Conservation (phyloP, 2,329 filamentous ascomycete species). For the Colletotrichum sp. region DNA sequence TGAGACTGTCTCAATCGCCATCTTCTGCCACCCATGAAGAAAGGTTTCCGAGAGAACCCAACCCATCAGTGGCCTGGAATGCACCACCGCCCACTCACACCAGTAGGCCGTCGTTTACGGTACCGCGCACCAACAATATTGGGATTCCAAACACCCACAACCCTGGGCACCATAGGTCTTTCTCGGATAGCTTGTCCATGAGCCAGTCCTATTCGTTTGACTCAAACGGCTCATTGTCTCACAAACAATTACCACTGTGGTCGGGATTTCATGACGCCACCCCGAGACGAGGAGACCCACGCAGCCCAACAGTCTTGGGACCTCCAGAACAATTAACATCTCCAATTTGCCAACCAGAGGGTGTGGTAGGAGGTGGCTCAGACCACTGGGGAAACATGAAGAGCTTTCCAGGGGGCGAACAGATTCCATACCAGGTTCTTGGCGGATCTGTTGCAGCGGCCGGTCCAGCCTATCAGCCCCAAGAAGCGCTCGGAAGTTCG, state of each 20-base stretch:
- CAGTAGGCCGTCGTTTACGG: background rate
- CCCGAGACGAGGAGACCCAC: background rate
- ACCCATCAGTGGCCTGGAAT: background rate
- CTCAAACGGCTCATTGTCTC: background rate
- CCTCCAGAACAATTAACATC: background rate
- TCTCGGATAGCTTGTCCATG: conserved; percentile 3
- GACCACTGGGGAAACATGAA: background rate
- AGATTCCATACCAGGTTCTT: background rate
- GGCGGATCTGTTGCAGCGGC: background rate
- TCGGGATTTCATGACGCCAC: background rate
- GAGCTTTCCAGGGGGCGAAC: background rate
- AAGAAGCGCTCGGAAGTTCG: background rate
- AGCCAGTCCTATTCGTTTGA: conserved; percentile 2
- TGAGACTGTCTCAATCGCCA: background rate
- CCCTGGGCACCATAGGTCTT: conserved; percentile 1
- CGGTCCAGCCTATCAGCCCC: background rate
- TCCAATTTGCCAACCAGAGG: background rate
- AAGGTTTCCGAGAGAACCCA: background rate
- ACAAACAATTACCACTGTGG: background rate
- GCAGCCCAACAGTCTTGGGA: background rate
- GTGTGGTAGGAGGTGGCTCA: background rate
- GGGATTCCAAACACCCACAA: background rate
- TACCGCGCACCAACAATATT: background rate
- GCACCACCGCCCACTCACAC: background rate
- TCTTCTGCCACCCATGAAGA: background rate